These are phyloP conservation scores for Lojkania enalia DNA, from an alignment of 2,329 filamentous ascomycete species.

Conservation along the genomic window DNA sequence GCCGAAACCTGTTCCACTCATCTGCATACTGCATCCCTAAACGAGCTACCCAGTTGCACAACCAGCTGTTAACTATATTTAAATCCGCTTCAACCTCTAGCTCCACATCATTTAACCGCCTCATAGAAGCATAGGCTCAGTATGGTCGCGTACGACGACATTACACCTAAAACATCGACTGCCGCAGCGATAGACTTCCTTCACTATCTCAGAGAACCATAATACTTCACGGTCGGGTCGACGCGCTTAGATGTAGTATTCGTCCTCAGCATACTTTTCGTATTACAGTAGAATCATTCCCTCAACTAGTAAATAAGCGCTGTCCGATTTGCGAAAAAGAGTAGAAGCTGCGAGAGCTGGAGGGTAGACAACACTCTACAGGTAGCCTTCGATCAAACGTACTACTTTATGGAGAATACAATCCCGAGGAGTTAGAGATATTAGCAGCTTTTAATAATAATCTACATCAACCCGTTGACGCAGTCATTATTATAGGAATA, in stretches of 20 bases:
- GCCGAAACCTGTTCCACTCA: conserved; percentile 6
- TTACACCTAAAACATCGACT: conserved; percentile 10
- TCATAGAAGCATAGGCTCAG: conserved; percentile 9
- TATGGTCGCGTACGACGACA: conserved; percentile 3
- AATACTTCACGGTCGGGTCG: conserved; percentile 6
- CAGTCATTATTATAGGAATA: conserved; percentile 6
- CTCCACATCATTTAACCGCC: conserved; percentile 4
- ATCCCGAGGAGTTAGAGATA: conserved; percentile 5
- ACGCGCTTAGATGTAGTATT: conserved; percentile 8
- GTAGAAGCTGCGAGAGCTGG: conserved; percentile 4
- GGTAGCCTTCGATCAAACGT: conserved; percentile 5
- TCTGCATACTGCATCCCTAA: conserved; percentile 7
- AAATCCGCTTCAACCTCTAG: conserved; percentile 6
- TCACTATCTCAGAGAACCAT: conserved; percentile 7
- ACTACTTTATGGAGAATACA: conserved; percentile 7
- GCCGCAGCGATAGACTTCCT: conserved; percentile 4
- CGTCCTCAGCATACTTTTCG: conserved; percentile 3
- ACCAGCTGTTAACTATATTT: conserved; percentile 9
- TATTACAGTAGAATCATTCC: conserved; percentile 7
- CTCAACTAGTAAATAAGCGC: conserved; percentile 3
- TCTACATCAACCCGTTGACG: conserved; percentile 7
- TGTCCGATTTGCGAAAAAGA: no score
- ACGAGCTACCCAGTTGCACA: conserved; percentile 7
- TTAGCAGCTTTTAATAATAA: no score
- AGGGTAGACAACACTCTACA: conserved; percentile 6